Base-by-base conservation (phyloP, 345 rosid genomes). In the Populus simonii region DNA sequence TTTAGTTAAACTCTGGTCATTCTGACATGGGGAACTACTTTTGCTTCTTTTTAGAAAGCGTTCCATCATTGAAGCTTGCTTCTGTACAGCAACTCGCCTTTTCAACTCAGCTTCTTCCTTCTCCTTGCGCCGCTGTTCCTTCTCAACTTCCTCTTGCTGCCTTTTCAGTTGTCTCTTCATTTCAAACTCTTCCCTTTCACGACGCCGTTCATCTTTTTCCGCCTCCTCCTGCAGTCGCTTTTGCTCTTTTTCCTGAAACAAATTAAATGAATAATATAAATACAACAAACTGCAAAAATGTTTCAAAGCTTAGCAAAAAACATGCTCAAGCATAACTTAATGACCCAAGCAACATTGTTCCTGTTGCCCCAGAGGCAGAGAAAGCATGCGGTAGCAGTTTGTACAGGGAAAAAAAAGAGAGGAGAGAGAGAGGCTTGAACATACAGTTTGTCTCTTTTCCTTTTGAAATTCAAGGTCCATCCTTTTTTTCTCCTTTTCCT, bases 31-130 rank as follows among this genome's bases (percentile, higher is more conserved):
- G 38, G 89, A 80, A 76, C 15, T 77, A 66, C 78, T 85, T 87
- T 89, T 91, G 73, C 82, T 82, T 76, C 86, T 89, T 78, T 90
- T 93, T 35, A 92, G 92, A 83, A 96, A 93, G 35, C 89, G 86
- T 72, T 96, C 96, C 99, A 96, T 92, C 33, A 93, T 78, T 45
- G 97, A 96, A 74, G 97, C 99, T 80, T 96, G 98, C 89, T 89
- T 96, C 80, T 89, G 85, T 27, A 93, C 72, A 33, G 88, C 80
- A 78, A 74, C 86, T 76, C 85, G 84, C 84, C 78, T 90, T 87
- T 90, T 93, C 66, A 85, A 70, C 84, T 91, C 90, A 67, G 90
- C 87, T 79, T 88, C 90, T 87, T 96, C 98, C 84, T 83, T 96
- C 86, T 89, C 93, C 51, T 79, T 82, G 51, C 93, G 91, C 22